phyloP scores from a whole-genome alignment of 2,329 filamentous ascomycete species.

The Sporothrix pseudoabietina region DNA sequence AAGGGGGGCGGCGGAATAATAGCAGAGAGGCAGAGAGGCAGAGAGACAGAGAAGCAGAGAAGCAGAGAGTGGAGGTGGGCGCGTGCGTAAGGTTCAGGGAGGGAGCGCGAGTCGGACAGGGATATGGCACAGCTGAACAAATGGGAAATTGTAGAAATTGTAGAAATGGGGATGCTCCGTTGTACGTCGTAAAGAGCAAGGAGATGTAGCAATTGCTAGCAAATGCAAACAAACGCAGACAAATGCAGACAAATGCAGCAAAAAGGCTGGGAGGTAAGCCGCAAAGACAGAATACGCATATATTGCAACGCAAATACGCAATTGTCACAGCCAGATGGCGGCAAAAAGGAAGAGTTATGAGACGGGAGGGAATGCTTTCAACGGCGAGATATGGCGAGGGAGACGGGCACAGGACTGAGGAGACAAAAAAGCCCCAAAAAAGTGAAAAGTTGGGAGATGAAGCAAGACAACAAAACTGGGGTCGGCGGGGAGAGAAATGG shows the following conservation, averaged over 20 bases:
- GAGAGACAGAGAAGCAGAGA: neutral
- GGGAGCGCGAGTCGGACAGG: slow-evolving; percentile 4
- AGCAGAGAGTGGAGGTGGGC: neutral
- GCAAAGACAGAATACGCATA: slow-evolving; percentile 12
- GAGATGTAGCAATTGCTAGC: neutral
- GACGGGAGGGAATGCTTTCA: neutral
- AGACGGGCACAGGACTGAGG: neutral
- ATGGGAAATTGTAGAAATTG: slow-evolving; percentile 12
- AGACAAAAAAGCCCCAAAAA: no score
- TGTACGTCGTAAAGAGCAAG: neutral
- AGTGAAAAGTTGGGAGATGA: neutral
- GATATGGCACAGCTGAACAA: slow-evolving; percentile 2
- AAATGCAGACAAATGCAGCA: no score
- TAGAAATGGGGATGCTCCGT: slow-evolving; percentile 21
- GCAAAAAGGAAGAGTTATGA: slow-evolving; percentile 5
- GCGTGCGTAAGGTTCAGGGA: neutral
- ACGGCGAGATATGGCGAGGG: neutral
- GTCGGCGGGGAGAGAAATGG: slow-evolving; percentile 1
- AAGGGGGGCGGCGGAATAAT: neutral
- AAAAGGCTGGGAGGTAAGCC: slow-evolving; percentile 1
- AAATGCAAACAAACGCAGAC: no score
- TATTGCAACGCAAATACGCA: slow-evolving; percentile 19
- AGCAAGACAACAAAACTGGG: slow-evolving; percentile 12
- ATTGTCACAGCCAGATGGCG: slow-evolving; percentile 21
- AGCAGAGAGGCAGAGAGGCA: neutral